phyloP scores from a whole-genome alignment of 106 monocot species.

The Apostasia ramifera region DNA sequence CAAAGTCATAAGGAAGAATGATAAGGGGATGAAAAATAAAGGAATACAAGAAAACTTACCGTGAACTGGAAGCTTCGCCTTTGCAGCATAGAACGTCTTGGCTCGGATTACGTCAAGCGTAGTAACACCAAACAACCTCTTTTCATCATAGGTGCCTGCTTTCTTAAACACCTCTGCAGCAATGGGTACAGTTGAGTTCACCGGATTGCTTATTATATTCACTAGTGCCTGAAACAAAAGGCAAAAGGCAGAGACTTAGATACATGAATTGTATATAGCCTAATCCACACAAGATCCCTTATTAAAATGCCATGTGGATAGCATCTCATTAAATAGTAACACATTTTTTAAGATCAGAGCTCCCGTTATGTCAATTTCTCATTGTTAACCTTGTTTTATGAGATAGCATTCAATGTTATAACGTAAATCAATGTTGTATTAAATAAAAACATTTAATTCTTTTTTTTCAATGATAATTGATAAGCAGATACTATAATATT shows the following conservation, averaged over 20 bases:
- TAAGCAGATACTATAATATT: no score
- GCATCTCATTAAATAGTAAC: no score
- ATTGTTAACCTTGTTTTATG: no score
- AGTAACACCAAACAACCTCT: constrained; percentile 87
- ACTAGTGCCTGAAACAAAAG: constrained; percentile 37
- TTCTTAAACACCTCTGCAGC: constrained; percentile 95
- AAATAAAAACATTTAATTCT: no score
- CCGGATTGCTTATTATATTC: constrained; percentile 96
- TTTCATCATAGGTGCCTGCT: constrained; percentile 81
- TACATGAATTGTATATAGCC: neutral
- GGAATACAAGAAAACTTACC: constrained; percentile 22
- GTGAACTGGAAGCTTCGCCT: constrained; percentile 61
- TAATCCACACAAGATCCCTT: no score
- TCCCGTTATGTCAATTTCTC: no score
- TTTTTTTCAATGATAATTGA: no score
- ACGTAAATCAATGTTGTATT: no score
- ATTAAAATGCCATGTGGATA: no score
- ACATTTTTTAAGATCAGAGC: no score
- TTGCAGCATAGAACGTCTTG: constrained; percentile 90
- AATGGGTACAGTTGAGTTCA: constrained; percentile 95
- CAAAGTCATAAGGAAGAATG: neutral
- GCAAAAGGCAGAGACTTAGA: neutral
- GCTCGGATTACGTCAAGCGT: constrained; percentile 89
- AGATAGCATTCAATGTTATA: no score
- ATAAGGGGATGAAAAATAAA: neutral